Conservation (phyloP, 768 basidiomycete species). For the Tylopilus plumbeoviolaceoides region DNA sequence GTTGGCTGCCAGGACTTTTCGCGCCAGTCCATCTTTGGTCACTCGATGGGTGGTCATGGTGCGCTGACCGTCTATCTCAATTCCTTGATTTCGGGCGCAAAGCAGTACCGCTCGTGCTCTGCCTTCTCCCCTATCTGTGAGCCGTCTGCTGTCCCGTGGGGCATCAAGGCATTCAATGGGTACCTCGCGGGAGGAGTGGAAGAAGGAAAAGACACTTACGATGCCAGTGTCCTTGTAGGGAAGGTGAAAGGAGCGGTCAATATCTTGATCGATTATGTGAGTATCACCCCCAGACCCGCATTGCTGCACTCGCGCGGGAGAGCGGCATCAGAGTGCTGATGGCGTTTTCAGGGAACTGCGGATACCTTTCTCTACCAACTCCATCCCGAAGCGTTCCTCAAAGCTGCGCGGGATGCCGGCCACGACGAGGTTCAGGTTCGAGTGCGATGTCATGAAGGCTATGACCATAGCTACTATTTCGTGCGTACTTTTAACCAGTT, state of each 20-base stretch:
- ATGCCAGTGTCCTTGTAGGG: constrained; percentile 80
- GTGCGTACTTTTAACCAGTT: constrained; percentile 35
- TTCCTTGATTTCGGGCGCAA: constrained; percentile 46
- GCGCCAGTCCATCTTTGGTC: constrained; percentile 88
- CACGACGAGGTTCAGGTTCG: constrained; percentile 72
- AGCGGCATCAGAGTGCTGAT: not conserved
- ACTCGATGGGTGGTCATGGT: constrained; percentile 98
- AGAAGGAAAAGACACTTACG: constrained; percentile 72
- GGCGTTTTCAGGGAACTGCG: constrained; percentile 53
- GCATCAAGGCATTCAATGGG: constrained; percentile 83
- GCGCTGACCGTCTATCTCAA: constrained; percentile 87
- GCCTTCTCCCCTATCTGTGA: constrained; percentile 88
- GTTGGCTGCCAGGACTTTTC: constrained; percentile 59
- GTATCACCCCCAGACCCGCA: constrained; percentile 20
- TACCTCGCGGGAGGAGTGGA: constrained; percentile 75
- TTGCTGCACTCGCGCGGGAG: not conserved
- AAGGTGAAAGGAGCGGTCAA: constrained; percentile 60
- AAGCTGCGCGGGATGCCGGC: constrained; percentile 70
- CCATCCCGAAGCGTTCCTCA: constrained; percentile 83
- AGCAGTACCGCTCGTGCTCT: constrained; percentile 79
- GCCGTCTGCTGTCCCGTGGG: constrained; percentile 86
- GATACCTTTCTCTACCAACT: constrained; percentile 89
- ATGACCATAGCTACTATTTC: constrained; percentile 90
- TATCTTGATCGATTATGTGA: constrained; percentile 83
- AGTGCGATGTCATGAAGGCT: constrained; percentile 76